A percentile compares a stretch with the other conserved stretches of the same genome.
phyloP scores from a whole-genome alignment of 306 rosid species.

The Prunus mongolica region DNA sequence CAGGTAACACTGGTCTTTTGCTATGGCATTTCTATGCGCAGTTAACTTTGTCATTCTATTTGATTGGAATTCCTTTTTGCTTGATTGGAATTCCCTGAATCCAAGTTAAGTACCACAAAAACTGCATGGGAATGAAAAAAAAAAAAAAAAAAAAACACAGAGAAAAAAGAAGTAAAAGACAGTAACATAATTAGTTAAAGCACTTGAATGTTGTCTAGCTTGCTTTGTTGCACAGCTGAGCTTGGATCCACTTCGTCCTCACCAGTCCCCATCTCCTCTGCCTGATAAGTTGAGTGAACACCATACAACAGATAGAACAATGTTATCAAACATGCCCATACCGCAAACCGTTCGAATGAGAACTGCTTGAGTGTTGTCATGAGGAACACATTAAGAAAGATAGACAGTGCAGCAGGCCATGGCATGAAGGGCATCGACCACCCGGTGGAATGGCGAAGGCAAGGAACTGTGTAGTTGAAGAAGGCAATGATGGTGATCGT shows the following conservation, averaged over 20 bases:
- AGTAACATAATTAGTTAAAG: conserved; percentile 17
- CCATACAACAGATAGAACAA: conserved; percentile 83
- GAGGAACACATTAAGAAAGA: conserved; percentile 77
- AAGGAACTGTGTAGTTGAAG: conserved; percentile 54
- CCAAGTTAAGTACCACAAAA: not conserved
- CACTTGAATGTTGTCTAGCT: conserved; percentile 61
- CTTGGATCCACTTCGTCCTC: conserved; percentile 33
- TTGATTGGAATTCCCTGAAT: conserved; percentile 10
- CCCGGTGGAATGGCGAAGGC: conserved; percentile 9
- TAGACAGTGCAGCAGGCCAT: conserved; percentile 79
- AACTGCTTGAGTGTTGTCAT: conserved; percentile 53
- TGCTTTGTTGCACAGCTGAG: conserved; percentile 42
- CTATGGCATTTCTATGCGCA: not conserved
- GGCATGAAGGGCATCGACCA: conserved; percentile 95
- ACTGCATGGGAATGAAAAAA: not conserved
- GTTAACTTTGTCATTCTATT: not conserved
- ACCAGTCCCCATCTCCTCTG: conserved; percentile 56
- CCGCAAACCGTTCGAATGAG: conserved; percentile 63
- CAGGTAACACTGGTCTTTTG: not conserved
- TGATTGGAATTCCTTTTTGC: conserved; percentile 7
- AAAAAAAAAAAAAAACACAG: not conserved
- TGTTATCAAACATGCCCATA: conserved; percentile 64
- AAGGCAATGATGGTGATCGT: conserved; percentile 47
- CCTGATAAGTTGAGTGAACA: conserved; percentile 82
- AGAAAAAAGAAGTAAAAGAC: not conserved